Evolutionary conservation across 2,329 filamentous ascomycete species (phyloP).

Genomic region (Colletotrichum scovillei): DNA sequence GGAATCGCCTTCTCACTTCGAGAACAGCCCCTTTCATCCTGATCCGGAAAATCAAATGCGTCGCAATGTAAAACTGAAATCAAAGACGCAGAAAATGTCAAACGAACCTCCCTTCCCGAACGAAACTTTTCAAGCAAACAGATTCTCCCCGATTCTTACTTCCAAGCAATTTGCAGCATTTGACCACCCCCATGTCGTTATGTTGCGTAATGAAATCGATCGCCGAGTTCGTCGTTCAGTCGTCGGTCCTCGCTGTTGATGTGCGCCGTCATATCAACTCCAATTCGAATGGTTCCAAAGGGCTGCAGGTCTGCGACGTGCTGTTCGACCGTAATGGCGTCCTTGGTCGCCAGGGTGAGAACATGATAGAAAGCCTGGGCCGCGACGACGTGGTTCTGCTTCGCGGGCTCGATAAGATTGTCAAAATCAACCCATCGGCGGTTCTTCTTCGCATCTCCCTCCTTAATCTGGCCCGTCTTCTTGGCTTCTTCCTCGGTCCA

Average conservation of each 20-base stretch:
- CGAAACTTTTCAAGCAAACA: neutral
- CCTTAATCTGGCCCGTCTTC: slow-evolving; percentile 43
- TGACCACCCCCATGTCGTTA: neutral
- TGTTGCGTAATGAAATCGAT: slow-evolving; percentile 3
- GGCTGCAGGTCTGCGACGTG: slow-evolving; percentile 50
- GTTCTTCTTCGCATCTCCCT: slow-evolving; percentile 43
- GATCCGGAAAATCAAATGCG: neutral
- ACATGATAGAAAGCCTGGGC: slow-evolving; percentile 83
- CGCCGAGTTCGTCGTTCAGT: neutral
- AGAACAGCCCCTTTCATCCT: neutral
- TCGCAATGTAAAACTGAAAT: neutral
- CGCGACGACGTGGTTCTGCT: slow-evolving; percentile 69
- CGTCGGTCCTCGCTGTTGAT: neutral
- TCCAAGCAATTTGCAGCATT: slow-evolving; percentile 4
- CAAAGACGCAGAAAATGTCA: slow-evolving; percentile 9
- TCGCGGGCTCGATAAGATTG: slow-evolving; percentile 70
- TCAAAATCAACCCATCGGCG: slow-evolving; percentile 73
- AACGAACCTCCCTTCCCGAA: neutral
- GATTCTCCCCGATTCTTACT: neutral
- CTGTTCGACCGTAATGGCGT: slow-evolving; percentile 72
- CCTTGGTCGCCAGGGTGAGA: slow-evolving; percentile 76
- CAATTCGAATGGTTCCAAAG: slow-evolving; percentile 61
- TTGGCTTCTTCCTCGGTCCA: slow-evolving; percentile 53
- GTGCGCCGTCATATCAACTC: slow-evolving; percentile 38
- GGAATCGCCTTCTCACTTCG: neutral